A percentile compares a stretch with the other conserved stretches of the same genome.
Evolutionary conservation across 805 yeast species (phyloP).

Genomic region (Saccharomycopsis olivae): DNA sequence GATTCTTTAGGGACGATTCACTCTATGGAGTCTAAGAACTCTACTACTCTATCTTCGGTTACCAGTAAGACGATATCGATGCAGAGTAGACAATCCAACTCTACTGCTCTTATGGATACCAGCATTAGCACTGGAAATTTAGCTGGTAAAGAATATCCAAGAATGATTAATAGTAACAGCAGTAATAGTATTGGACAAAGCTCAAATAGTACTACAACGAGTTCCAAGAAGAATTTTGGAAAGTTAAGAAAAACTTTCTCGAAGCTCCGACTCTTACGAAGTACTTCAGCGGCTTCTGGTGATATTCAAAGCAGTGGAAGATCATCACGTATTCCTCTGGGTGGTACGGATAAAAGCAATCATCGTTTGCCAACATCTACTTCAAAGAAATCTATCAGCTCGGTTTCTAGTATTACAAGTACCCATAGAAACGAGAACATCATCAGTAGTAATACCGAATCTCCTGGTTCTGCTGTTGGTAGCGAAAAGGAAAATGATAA

Average conservation of each 20-base stretch:
- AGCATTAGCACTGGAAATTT: conserved; percentile 1
- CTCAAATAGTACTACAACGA: conserved; percentile 8
- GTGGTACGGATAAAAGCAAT: conserved; percentile 2
- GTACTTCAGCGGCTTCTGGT: conserved; percentile 11
- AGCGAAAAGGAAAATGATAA: background rate
- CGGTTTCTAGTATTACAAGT: conserved; percentile 9
- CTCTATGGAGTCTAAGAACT: conserved; percentile 13
- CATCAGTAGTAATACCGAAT: background rate
- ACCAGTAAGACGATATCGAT: conserved; percentile 17
- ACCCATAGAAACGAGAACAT: background rate
- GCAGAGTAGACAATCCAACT: conserved; percentile 4
- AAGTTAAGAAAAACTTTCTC: conserved; percentile 16
- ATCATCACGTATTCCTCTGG: conserved; percentile 5
- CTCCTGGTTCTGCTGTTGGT: background rate
- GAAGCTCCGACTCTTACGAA: conserved; percentile 11
- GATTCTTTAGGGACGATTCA: conserved; percentile 15
- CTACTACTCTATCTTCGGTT: conserved; percentile 14
- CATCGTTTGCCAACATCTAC: conserved; percentile 3
- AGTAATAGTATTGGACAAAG: conserved; percentile 13
- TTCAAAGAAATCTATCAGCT: conserved; percentile 11
- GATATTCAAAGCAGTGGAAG: conserved; percentile 2
- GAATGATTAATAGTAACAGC: conserved; percentile 13
- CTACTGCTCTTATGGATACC: background rate
- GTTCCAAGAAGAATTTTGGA: conserved; percentile 14
- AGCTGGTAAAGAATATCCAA: background rate